Base-by-base conservation (phyloP, 106 monocot species). In the Gastrodia elata region DNA sequence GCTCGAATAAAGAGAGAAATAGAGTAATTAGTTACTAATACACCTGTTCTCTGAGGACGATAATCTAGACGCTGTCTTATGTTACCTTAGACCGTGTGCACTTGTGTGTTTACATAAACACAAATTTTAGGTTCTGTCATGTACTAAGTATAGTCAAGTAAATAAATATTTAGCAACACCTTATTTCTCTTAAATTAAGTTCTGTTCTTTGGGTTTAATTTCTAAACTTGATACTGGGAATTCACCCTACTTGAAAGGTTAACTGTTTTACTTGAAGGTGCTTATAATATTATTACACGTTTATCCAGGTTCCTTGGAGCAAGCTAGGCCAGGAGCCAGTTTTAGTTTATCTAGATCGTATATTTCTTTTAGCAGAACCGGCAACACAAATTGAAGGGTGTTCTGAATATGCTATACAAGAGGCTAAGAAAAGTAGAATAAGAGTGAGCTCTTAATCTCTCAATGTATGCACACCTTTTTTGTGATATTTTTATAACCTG, bases 291-390 rank as follows among this genome's bases (percentile, higher is more conserved):
- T 67, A n/a, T 38, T 37, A 10, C 36, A 38, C 20, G 37, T 36
- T n/a, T 38, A 49, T 74, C 83, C 76, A 98, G 98, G 98, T 98
- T 69, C 98, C 98, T 24, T 98, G 98, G 98, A 98, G 88, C 65
- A 88, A 83, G 75, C 77, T 98, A 55, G 98, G 98, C 14, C 98
- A 98, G 73, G 98, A 98, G 70, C 93, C 98, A 67, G 98, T 98
- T 70, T 68, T 91, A 65, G 93, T 98, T 71, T 85, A 84, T 83
- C 82, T 98, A 26, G 98, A 98, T 75, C 84, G 84, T 32, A 98
- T 98, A 55, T 79, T 91, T 32, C 77, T 98, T 79, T 80, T 98
- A 84, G 98, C 93, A 35, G 93, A 98, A 73, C 91, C 98, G 65
- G 86, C 88, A 83, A 88, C 86, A 32, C 88, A 91, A 74, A 85